Percentiles rank a stretch among this genome's conserved stretches.
Evolutionary conservation across 202 grass and related monocot genomes (phyloP).

Genomic region (Zoysia matrella): DNA sequence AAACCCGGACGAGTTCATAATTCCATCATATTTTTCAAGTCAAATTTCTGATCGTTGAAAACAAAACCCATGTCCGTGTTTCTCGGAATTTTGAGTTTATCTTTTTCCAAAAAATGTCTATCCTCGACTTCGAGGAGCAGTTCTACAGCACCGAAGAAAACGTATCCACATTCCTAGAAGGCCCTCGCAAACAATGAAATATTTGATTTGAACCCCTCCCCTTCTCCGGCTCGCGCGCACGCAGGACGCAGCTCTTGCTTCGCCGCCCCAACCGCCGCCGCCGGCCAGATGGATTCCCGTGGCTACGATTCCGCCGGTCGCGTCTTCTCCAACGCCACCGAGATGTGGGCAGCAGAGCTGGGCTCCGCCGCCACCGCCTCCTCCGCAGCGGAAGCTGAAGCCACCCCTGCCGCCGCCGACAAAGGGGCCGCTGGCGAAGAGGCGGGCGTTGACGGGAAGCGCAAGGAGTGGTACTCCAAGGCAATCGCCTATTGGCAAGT

Average conservation of each 20-base stretch:
- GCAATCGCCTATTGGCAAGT: constrained; percentile 99
- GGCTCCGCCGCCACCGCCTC: constrained; percentile 30
- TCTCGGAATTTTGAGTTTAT: no score
- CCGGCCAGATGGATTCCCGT: constrained; percentile 61
- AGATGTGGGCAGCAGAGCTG: constrained; percentile 91
- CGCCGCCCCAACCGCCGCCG: constrained; percentile 15
- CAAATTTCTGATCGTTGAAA: neutral
- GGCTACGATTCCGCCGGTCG: constrained; percentile 80
- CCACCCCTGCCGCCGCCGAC: constrained; percentile 16
- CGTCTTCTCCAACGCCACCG: constrained; percentile 68
- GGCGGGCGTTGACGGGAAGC: constrained; percentile 36
- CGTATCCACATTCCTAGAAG: neutral
- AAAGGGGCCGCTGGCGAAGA: constrained; percentile 43
- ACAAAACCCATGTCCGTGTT: neutral
- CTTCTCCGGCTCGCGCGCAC: constrained; percentile 5
- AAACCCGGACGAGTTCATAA: neutral
- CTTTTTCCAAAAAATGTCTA: no score
- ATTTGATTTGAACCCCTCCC: neutral
- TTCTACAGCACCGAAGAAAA: no score
- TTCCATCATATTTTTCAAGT: neutral
- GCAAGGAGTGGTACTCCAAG: constrained; percentile 86
- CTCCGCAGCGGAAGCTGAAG: constrained; percentile 22
- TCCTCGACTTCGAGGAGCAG: no score
- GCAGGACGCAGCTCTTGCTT: neutral
- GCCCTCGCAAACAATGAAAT: neutral